phyloP scores from a whole-genome alignment of 257 asterid genomes.

The Phtheirospermum japonicum region DNA sequence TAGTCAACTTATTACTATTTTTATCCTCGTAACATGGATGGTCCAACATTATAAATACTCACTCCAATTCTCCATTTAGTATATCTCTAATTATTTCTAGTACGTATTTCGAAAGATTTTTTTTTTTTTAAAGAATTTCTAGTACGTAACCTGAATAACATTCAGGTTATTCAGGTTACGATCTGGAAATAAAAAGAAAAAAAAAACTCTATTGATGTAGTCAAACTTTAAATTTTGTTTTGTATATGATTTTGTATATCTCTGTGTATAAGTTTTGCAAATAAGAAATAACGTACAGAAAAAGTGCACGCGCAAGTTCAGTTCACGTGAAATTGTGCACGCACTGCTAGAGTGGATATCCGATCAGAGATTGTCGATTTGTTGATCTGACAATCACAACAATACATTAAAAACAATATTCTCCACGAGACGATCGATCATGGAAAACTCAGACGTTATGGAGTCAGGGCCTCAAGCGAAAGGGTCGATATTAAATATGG shows the following conservation, averaged over 20 bases:
- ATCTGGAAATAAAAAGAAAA: not conserved
- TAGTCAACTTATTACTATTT: slow-evolving; percentile 4
- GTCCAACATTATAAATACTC: slow-evolving; percentile 2
- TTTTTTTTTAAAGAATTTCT: not conserved
- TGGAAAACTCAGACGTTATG: not conserved
- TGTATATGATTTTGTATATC: no score
- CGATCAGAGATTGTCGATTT: no score
- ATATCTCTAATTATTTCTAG: not conserved
- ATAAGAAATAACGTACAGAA: no score
- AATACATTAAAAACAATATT: no score
- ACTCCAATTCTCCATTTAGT: not conserved
- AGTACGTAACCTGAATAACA: slow-evolving; percentile 11
- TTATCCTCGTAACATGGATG: not conserved
- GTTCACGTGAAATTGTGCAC: no score
- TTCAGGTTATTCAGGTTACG: not conserved
- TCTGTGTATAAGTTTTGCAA: no score
- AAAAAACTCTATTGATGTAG: not conserved
- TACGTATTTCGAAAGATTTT: not conserved
- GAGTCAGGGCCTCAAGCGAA: not conserved
- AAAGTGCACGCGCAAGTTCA: no score
- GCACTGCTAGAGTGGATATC: no score
- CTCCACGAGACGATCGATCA: not conserved
- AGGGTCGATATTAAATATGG: slow-evolving; percentile 36
- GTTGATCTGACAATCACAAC: no score
- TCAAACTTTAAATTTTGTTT: no score